Conservation (phyloP, 345 rosid species). For the Camelina neglecta region DNA sequence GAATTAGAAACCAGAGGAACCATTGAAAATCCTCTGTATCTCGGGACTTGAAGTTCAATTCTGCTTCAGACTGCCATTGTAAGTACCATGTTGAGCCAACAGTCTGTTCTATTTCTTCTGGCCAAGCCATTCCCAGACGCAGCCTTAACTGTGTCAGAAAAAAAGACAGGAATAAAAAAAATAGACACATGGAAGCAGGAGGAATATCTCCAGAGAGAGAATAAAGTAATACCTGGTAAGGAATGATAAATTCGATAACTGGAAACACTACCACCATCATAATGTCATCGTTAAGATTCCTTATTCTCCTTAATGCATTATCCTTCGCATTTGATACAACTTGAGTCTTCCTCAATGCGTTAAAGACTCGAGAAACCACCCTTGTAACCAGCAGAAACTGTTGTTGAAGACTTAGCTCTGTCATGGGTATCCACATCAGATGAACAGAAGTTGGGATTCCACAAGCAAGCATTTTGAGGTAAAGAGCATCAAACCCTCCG, state of each 20-base stretch:
- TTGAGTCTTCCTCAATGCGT: conserved; percentile 60
- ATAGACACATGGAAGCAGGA: conserved; percentile 7
- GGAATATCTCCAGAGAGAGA: conserved; percentile 9
- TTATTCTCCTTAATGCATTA: conserved; percentile 54
- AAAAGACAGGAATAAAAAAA: not conserved
- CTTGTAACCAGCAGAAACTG: conserved; percentile 69
- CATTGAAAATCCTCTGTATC: conserved; percentile 58
- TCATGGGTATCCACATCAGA: conserved; percentile 92
- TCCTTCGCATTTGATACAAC: conserved; percentile 55
- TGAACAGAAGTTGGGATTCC: conserved; percentile 84
- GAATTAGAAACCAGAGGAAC: conserved; percentile 72
- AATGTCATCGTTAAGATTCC: conserved; percentile 72
- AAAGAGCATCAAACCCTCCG: conserved; percentile 95
- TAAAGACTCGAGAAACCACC: conserved; percentile 59
- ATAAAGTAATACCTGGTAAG: conserved; percentile 67
- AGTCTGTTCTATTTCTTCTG: conserved; percentile 74
- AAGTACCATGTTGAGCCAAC: conserved; percentile 89
- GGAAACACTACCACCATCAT: conserved; percentile 72
- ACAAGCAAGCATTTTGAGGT: conserved; percentile 87
- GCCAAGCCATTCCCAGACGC: conserved; percentile 91
- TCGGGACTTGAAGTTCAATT: conserved; percentile 68
- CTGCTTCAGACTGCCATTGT: conserved; percentile 84
- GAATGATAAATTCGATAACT: conserved; percentile 62
- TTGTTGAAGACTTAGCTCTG: conserved; percentile 76
- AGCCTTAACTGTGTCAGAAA: conserved; percentile 61